A percentile compares a stretch with the other conserved stretches of the same genome.
These are phyloP conservation scores for Heritiera fomes DNA, from an alignment of 345 rosid species.

Conservation along the genomic window DNA sequence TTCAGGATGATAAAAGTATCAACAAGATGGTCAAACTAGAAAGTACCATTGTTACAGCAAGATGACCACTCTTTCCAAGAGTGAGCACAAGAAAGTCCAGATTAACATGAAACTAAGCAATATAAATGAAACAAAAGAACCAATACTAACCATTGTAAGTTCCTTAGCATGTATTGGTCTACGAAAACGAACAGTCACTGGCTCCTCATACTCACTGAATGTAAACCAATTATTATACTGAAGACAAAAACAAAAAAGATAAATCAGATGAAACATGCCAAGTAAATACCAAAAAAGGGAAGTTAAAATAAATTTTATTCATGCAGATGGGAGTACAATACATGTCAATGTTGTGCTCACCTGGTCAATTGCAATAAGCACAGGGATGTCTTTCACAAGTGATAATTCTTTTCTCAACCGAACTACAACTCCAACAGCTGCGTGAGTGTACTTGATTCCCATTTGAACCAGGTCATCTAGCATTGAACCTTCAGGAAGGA, in stretches of 20 bases:
- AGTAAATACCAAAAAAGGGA: not conserved
- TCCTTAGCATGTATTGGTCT: conserved; percentile 84
- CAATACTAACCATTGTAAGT: conserved; percentile 71
- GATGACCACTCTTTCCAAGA: not conserved
- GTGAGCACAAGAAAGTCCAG: not conserved
- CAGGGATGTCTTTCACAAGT: conserved; percentile 84
- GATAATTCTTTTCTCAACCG: conserved; percentile 89
- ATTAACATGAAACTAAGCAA: not conserved
- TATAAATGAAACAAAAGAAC: not conserved
- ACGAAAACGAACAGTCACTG: conserved; percentile 67
- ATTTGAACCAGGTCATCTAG: conserved; percentile 73
- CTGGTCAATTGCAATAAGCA: conserved; percentile 91
- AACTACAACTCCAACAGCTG: conserved; percentile 79
- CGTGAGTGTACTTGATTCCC: conserved; percentile 79
- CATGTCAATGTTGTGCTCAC: conserved; percentile 42
- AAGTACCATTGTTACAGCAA: not conserved
- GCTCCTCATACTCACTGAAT: conserved; percentile 92
- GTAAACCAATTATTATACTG: conserved; percentile 98
- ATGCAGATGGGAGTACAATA: not conserved
- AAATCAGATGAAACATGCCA: conserved; percentile 22
- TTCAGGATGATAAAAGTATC: not conserved
- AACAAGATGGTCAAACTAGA: not conserved
- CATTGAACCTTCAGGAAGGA: conserved; percentile 66
- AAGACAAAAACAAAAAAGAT: conserved; percentile 23
- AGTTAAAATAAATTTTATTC: not conserved